Evolutionary conservation across 208 protist genomes (phyloP).

Genomic region (Wallacemonas rigidus): DNA sequence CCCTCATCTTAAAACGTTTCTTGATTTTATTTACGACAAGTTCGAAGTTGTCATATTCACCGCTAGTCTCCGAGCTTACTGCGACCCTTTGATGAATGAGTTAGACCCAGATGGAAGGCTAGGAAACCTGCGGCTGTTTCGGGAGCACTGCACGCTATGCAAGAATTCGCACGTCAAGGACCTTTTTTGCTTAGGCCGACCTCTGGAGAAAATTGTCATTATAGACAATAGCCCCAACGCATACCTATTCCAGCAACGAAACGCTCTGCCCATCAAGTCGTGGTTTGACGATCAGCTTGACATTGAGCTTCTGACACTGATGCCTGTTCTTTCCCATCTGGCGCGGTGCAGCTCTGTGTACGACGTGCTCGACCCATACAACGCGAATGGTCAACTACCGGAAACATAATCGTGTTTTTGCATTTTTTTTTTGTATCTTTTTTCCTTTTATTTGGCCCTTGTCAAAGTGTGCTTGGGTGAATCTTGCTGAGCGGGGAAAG

Average conservation of each 20-base stretch:
- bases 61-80: constrained; percentile 53
- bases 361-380: constrained; percentile 50
- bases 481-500: background rate
- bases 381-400: constrained; percentile 22
- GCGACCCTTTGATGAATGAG: constrained; percentile 47
- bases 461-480: background rate
- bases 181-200: constrained; percentile 47
- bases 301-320: constrained; percentile 43
- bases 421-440: background rate
- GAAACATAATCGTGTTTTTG: constrained; percentile 1
- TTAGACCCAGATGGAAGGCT: constrained; percentile 48
- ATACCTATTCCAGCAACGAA: constrained; percentile 75
- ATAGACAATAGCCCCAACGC: constrained; percentile 71
- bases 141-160: constrained; percentile 53
- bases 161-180: constrained; percentile 65
- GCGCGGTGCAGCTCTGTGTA: constrained; percentile 49
- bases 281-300: constrained; percentile 67
- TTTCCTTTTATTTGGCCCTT: background rate
- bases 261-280: constrained; percentile 63
- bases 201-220: constrained; percentile 44
- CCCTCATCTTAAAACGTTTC: constrained; percentile 56
- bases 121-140: constrained; percentile 49
- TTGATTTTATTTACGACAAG: constrained; percentile 38
- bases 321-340: constrained; percentile 46
- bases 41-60: constrained; percentile 79